Evolutionary conservation across 208 protist genomes (phyloP), one percentile per base, ranked within the genome.

Genomic region (Angomonas deanei): DNA sequence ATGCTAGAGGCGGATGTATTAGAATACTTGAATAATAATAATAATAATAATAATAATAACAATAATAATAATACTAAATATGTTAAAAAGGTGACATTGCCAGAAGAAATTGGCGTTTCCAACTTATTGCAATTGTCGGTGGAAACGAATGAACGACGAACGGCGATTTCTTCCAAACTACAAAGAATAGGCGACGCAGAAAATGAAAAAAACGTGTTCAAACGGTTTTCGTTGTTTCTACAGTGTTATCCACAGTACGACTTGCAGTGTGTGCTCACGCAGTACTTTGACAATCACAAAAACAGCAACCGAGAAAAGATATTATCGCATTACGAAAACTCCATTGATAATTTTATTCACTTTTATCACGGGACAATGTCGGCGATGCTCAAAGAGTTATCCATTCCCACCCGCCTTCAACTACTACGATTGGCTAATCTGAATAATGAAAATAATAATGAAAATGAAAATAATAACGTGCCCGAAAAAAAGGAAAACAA

Each of bases 91-190:
- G 79, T 85, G 54, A 61, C 65, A 38, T 58, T 76, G 15, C 49
- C 55, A 61, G 54, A 68, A n/a, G 72, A 78, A 26, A 54, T 64
- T 21, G 72, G 67, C 0, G 73, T 65, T 10, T 81, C 80, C 10
- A 82, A 68, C 13, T 76, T 82, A 39, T 74, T 90, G 63, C 78
- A 79, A 30, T 67, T 93, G 23, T 76, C 76, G 36, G 86, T 93
- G 21, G 56, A 73, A 56, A 93, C 86, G n/a, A 90, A 79, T 39
- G 82, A 86, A 60, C 80, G 80, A 13, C 80, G 83, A n/a, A 68
- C 69, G 23, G 60, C 64, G 6, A 42, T 86, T 31, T 71, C 68
- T 1, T 55, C 64, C 26, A 72, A 77, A 0, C 49, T 86, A 38
- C 80, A 80, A 42, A 67, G 48, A 36, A 33, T 34, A 52, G 70